phyloP scores from a whole-genome alignment of 2,329 filamentous ascomycete genomes.

The Blumeria hordei region DNA sequence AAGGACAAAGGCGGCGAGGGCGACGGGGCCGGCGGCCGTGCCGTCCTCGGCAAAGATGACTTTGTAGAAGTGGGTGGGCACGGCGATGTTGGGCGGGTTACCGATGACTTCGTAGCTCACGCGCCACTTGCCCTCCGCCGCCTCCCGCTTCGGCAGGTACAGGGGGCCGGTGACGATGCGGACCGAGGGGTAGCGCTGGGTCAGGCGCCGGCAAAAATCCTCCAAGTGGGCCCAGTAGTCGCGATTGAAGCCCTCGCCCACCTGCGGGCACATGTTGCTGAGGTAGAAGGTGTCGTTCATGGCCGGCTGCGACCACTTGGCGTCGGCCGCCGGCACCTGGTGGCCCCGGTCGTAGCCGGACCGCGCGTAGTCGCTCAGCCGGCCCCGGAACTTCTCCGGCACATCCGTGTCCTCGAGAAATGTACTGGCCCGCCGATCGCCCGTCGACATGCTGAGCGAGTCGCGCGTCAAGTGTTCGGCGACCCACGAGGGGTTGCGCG shows the following conservation, averaged over 20 bases:
- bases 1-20: conserved; percentile 80
- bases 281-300: conserved; percentile 92
- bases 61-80: conserved; percentile 98
- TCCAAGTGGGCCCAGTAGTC: conserved; percentile 99
- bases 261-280: conserved; percentile 94
- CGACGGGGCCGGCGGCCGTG: conserved; percentile 43
- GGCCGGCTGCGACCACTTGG: conserved; percentile 79
- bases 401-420: conserved; percentile 66
- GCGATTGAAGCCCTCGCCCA: conserved; percentile 92
- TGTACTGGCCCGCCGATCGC: conserved; percentile 58
- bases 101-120: conserved; percentile 93
- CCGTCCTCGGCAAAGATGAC: conserved; percentile 91
- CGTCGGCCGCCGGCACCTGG: conserved; percentile 89
- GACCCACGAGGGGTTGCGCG: conserved; percentile 83
- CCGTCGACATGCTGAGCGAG: conserved; percentile 50
- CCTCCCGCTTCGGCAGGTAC: conserved; percentile 69
- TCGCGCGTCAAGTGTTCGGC: conserved; percentile 86
- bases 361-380: conserved; percentile 81
- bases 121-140: conserved; percentile 76
- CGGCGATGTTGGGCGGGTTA: conserved; percentile 74
- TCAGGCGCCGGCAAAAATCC: conserved; percentile 78
- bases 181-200: conserved; percentile 59
- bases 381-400: conserved; percentile 69
- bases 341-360: conserved; percentile 90
- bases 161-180: conserved; percentile 82